Evolutionary conservation across 108 stramenopile genomes (phyloP), one percentile per base, ranked within the genome.

Genomic region (Cylindrotheca fusiformis): DNA sequence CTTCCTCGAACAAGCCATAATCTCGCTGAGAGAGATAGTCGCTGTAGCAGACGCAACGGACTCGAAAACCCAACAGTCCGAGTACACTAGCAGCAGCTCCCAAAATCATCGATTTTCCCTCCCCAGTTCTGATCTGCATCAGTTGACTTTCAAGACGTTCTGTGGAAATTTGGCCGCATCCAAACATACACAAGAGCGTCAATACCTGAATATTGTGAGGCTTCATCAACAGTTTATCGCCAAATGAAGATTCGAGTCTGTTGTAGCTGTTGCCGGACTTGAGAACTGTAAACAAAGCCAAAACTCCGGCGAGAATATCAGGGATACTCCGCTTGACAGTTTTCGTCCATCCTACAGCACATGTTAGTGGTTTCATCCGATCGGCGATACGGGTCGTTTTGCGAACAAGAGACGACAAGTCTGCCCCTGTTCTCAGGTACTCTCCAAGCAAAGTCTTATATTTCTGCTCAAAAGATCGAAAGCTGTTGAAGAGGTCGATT

Each of bases 191-290:
- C 19, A 83, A 60, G 10, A 83, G 48, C 33, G 82, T 69, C 41
- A 79, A 32, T 6, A 82, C 67, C 48, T 82, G 81, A 55, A 82
- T 79, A 65, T 76, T 76, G 62, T 82, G 81, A 8, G 81, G 81
- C 50, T 76, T 79, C 75, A 79, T 69, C 50, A 82, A 48, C 24
- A 82, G 44, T 41, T 83, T 68, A 8, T 75, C 65, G 25, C 76
- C 77, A 12, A 84, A 53, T 24, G 77, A 62, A 18, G 55, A 68
- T 57, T 76, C 71, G n/a, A 84, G 69, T 1, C 83, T 63, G 28
- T 81, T 84, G 67, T 68, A 84, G 45, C 79, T 81, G 8, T 63
- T 77, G 20, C 83, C 83, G 19, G 83, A 84, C 65, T 84, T 84
- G 30, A 78, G 41, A 24, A 84, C 51, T 19, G 83, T 84, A 14